These are phyloP conservation scores for Gastrodia elata DNA, from an alignment of 106 monocot species.

Conservation along the genomic window DNA sequence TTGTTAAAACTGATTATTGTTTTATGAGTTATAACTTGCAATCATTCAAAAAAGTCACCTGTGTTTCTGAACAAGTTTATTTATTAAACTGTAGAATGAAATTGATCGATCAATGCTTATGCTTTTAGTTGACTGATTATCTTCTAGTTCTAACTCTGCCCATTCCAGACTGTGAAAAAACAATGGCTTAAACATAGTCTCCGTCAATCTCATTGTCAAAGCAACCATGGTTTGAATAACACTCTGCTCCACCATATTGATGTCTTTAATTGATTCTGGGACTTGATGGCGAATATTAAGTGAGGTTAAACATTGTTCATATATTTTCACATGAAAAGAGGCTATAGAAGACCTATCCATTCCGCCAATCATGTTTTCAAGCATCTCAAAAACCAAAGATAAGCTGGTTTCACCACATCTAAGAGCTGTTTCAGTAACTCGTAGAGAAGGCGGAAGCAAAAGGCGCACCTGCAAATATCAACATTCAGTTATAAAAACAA, in stretches of 20 bases:
- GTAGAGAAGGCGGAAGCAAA: slow-evolving; percentile 51
- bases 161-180: slow-evolving; percentile 79
- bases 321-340: slow-evolving; percentile 67
- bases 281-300: slow-evolving; percentile 76
- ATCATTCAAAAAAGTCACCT: slow-evolving; percentile 25
- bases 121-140: slow-evolving; percentile 17
- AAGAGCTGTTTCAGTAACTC: slow-evolving; percentile 40
- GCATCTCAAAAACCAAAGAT: slow-evolving; percentile 69
- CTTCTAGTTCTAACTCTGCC: slow-evolving; percentile 67
- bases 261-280: slow-evolving; percentile 36
- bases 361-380: slow-evolving; percentile 33
- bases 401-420: slow-evolving; percentile 67
- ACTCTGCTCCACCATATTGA: slow-evolving; percentile 56
- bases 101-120: slow-evolving; percentile 53
- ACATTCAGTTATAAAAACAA: slow-evolving; percentile 9
- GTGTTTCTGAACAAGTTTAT: slow-evolving; percentile 74
- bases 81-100: slow-evolving; percentile 80
- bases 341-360: slow-evolving; percentile 75
- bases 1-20: background rate
- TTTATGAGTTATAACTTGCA: background rate
- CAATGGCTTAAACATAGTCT: slow-evolving; percentile 90
- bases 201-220: slow-evolving; percentile 84
- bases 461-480: slow-evolving; percentile 73
- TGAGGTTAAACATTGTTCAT: slow-evolving; percentile 60
- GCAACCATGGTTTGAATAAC: slow-evolving; percentile 50